Evolutionary conservation across 371 early-diverging fungal species (phyloP), one percentile per base, ranked within the genome.

Genomic region (Vairimorpha ceranae): DNA sequence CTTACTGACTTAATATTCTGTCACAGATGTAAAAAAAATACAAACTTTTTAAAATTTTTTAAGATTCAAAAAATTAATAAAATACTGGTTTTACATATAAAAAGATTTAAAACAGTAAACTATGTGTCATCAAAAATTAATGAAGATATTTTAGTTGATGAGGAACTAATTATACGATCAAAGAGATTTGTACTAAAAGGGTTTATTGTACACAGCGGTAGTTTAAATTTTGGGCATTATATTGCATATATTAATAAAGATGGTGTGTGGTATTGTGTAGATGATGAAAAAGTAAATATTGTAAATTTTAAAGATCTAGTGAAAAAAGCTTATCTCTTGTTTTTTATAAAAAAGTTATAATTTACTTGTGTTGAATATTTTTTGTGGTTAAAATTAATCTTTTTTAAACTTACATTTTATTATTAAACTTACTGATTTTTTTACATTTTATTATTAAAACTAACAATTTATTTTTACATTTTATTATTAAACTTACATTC

Each of bases 141-240:
- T 29, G 30, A 30, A n/a, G 54, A 72, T 45, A 36, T 79, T 30
- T 15, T 51, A 36, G 60, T 75, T 32, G 51, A 41, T 30, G 66
- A 68, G 8, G 65, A 17, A 3, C 46, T 79, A 0, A 27, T 19
- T 2, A 1, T 79, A 6, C 30, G 36, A 1, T 56, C 41, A 19
- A 41, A 27, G 15, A 21, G 15, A 7, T 79, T 64, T 66, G 51
- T 32, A 21, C 41, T 79, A 1, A 36, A 21, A 19, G 75, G 76
- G 21, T 52, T 68, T 46, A 64, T 75, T 35, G 29, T 54, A 35
- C 79, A 79, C 60, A 68, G 27, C 35, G 79, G 79, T 27, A 72
- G 60, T 15, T 52, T 73, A 19, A 67, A 72, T 23, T 61, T 46
- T 56, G 79, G 79, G 0, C 79, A 79, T 70, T 79, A 79, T 65